Evolutionary conservation across 2,329 filamentous ascomycete genomes (phyloP).

Genomic region (Fusarium nanum): DNA sequence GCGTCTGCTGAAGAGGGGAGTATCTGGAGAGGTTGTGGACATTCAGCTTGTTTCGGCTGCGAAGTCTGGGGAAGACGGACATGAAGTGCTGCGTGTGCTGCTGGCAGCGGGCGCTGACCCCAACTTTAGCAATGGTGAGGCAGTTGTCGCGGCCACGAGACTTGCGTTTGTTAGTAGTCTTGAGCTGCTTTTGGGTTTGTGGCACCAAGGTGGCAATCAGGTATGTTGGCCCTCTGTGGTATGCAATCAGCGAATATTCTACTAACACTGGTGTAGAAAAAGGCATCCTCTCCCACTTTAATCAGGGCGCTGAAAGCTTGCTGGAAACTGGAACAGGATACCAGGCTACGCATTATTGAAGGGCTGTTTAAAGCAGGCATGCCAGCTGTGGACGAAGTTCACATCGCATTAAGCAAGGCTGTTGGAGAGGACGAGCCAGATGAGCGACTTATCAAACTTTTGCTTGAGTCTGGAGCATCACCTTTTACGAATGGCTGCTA

Average conservation of each 20-base stretch:
- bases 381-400: constrained; percentile 60
- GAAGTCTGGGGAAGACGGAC: constrained; percentile 62
- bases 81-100: constrained; percentile 62
- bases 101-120: constrained; percentile 65
- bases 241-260: not conserved
- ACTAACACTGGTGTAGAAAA: constrained; percentile 52
- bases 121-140: constrained; percentile 66
- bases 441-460: constrained; percentile 58
- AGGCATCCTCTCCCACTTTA: constrained; percentile 60
- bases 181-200: constrained; percentile 63
- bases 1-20: constrained; percentile 62
- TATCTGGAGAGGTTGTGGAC: constrained; percentile 63
- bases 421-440: constrained; percentile 66
- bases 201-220: constrained; percentile 55
- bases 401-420: constrained; percentile 62
- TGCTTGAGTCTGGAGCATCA: constrained; percentile 64
- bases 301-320: constrained; percentile 64
- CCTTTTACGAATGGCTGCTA: constrained; percentile 64
- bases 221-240: constrained; percentile 44
- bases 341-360: constrained; percentile 59
- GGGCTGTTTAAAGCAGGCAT: constrained; percentile 66
- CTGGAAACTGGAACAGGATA: constrained; percentile 62
- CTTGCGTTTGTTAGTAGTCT: constrained; percentile 63
- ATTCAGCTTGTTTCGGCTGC: constrained; percentile 65
- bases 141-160: constrained; percentile 65